Percentiles rank a stretch among this genome's conserved stretches.
Evolutionary conservation across 441 rosid species (phyloP).

Genomic region (Lepidium campestre): DNA sequence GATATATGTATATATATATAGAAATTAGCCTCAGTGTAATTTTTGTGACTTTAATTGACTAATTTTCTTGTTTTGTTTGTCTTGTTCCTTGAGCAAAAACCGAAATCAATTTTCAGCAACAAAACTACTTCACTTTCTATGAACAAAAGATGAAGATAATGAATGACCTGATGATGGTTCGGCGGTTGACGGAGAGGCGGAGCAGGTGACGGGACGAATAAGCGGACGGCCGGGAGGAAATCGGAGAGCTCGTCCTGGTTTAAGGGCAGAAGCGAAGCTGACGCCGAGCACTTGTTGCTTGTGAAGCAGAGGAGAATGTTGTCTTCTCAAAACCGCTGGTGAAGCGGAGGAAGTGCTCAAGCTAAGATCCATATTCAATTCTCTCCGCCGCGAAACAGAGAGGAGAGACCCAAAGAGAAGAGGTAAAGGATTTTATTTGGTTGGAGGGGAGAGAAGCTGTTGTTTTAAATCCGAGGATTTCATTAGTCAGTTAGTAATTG

Average conservation of each 20-base stretch:
- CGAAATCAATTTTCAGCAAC: constrained; percentile 6
- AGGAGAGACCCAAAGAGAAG: not conserved
- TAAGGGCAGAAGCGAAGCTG: constrained; percentile 38
- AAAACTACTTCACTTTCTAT: not conserved
- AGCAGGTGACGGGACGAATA: constrained; percentile 51
- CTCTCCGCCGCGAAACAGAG: constrained; percentile 29
- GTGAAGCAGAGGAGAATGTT: constrained; percentile 30
- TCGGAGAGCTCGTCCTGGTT: constrained; percentile 31
- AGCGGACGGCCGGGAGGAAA: constrained; percentile 28
- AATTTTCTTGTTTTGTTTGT: not conserved
- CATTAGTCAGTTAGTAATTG: not conserved
- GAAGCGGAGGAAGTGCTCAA: constrained; percentile 35
- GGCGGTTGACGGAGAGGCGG: constrained; percentile 51
- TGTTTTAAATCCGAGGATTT: constrained; percentile 12
- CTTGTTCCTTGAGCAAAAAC: not conserved
- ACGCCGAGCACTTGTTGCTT: constrained; percentile 40
- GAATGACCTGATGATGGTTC: constrained; percentile 48
- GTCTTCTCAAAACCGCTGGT: constrained; percentile 28
- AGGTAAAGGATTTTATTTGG: constrained; percentile 19
- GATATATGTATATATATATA: not conserved
- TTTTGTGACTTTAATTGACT: not conserved
- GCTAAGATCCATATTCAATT: constrained; percentile 46
- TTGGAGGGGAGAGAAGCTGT: constrained; percentile 36
- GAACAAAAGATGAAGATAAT: not conserved
- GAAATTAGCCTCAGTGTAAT: not conserved